Evolutionary conservation across 1,139 yeast species (phyloP), one percentile per base, ranked within the genome.

Genomic region (Magnusiomyces tetraspermus): DNA sequence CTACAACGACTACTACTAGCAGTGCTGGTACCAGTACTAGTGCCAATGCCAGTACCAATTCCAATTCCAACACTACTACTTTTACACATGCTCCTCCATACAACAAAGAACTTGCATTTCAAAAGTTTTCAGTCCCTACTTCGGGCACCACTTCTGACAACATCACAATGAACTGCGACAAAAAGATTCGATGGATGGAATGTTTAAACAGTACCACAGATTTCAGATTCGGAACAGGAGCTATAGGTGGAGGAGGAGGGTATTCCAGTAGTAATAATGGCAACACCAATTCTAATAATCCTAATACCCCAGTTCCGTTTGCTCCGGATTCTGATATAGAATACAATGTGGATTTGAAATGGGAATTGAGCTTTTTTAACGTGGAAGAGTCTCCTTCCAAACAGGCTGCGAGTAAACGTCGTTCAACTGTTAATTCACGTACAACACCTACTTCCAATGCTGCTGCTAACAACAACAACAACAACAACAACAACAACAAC

Each of bases 21-120:
- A n/a, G n/a, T n/a, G n/a, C n/a, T n/a, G n/a, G n/a, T n/a, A n/a
- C n/a, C n/a, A n/a, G n/a, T n/a, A n/a, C n/a, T n/a, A n/a, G n/a
- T n/a, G n/a, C n/a, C n/a, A n/a, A n/a, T n/a, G n/a, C n/a, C n/a
- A n/a, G n/a, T n/a, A n/a, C n/a, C n/a, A n/a, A n/a, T n/a, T n/a
- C n/a, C 19, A 19, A 30, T 19, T 3, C 38, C 10, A 17, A 41
- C 24, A 31, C 15, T 5, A 22, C n/a, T 10, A 26, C 6, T 22
- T 33, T 31, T n/a, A 19, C 22, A 4, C 48, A 45, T 21, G 38
- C 48, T 45, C 48, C 48, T 2, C 48, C 48, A 2, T 33, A 31
- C 38, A 3, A 30, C 19, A 22, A 13, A 13, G 48, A 45, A 21
- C 23, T 28, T 4, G 17, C 15, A 17, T 41, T 24, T 13, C 26